phyloP scores from a whole-genome alignment of 805 yeast species.

The Spathaspora arborariae region DNA sequence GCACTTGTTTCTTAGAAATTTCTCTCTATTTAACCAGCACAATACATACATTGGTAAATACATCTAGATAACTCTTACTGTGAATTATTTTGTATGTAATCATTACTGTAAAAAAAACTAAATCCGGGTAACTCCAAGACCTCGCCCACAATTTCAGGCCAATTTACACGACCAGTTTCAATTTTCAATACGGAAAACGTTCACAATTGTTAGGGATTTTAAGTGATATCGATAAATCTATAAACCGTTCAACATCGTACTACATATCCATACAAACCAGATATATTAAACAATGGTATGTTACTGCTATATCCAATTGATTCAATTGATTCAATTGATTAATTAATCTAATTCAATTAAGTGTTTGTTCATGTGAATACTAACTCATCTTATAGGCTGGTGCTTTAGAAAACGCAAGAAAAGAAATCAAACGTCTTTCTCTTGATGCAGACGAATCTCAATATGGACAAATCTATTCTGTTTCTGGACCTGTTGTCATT shows the following conservation, averaged over 20 bases:
- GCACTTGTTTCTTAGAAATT: too few relatives aligned
- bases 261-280: background rate
- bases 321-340: background rate
- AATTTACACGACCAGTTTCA: background rate
- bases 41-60: too few relatives aligned
- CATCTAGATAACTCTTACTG: too few relatives aligned
- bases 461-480: conserved; percentile 88
- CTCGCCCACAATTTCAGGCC: background rate
- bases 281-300: background rate
- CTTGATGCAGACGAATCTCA: conserved; percentile 72
- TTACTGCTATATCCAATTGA: background rate
- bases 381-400: conserved; percentile 61
- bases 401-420: conserved; percentile 95
- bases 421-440: conserved; percentile 81
- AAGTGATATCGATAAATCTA: background rate
- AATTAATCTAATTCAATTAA: background rate
- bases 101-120: background rate
- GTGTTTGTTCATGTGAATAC: background rate
- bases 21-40: too few relatives aligned
- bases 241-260: background rate
- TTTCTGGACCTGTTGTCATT: conserved; percentile 95
- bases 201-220: background rate
- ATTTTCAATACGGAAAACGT: background rate
- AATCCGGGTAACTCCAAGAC: background rate
- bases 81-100: too few relatives aligned